phyloP scores from a whole-genome alignment of 306 rosid species.

The Sindora glabra region DNA sequence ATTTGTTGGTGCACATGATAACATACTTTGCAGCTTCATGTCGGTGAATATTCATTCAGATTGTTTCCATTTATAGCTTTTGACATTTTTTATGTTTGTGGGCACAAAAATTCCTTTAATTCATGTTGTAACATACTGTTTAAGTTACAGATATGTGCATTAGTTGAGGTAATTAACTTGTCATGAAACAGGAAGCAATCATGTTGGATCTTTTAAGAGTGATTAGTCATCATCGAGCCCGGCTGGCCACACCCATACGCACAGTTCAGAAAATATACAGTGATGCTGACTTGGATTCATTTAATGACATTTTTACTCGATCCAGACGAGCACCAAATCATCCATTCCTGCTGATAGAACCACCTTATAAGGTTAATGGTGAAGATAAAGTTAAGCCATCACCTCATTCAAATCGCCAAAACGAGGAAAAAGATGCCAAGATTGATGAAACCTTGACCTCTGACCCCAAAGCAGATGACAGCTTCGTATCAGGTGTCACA shows the following conservation, averaged over 20 bases:
- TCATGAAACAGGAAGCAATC: conserved; percentile 76
- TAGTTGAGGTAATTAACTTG: conserved; percentile 9
- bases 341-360: conserved; percentile 69
- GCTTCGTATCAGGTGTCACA: conserved; percentile 21
- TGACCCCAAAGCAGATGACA: conserved; percentile 47
- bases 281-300: conserved; percentile 73
- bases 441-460: conserved; percentile 35
- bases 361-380: conserved; percentile 64
- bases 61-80: too few species aligned
- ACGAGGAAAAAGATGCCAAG: conserved; percentile 61
- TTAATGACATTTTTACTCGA: conserved; percentile 55
- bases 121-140: too few species aligned
- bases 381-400: conserved; percentile 68
- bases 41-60: too few species aligned
- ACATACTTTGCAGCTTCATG: too few species aligned
- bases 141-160: conserved; percentile 8
- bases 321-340: conserved; percentile 46
- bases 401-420: conserved; percentile 36
- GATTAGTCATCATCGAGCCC: conserved; percentile 83
- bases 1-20: too few species aligned
- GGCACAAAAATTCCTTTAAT: too few species aligned
- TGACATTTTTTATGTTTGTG: too few species aligned
- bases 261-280: conserved; percentile 82
- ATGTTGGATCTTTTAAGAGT: conserved; percentile 94
- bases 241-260: conserved; percentile 96